A percentile compares a stretch with the other conserved stretches of the same genome.
These are phyloP conservation scores for Sideroxylon spinosum DNA, from an alignment of 179 eudicot species.

Conservation along the genomic window DNA sequence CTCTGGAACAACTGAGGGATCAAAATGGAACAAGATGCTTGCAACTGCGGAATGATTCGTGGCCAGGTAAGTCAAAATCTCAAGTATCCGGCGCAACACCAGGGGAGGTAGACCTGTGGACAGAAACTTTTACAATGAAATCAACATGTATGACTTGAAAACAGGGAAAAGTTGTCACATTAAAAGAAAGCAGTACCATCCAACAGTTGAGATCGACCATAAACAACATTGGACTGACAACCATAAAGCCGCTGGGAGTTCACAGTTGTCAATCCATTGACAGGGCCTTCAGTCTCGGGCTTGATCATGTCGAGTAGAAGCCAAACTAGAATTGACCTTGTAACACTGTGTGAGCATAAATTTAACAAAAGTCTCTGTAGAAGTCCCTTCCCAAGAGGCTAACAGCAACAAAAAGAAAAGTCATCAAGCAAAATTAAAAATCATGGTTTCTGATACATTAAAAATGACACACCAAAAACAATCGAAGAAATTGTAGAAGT, in stretches of 20 bases:
- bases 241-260: constrained; percentile 93
- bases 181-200: constrained; percentile 52
- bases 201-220: constrained; percentile 81
- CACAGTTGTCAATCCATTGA: constrained; percentile 39
- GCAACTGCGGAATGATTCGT: constrained; percentile 94
- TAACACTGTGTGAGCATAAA: constrained; percentile 76
- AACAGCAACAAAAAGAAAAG: constrained; percentile 20
- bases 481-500: constrained; percentile 10
- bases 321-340: constrained; percentile 67
- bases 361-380: constrained; percentile 87
- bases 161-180: background rate
- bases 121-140: constrained; percentile 22
- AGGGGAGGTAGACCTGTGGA: constrained; percentile 88
- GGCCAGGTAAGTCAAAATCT: constrained; percentile 84
- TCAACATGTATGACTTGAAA: background rate
- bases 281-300: constrained; percentile 53
- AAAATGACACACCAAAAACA: background rate
- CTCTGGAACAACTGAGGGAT: constrained; percentile 50
- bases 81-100: constrained; percentile 85
- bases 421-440: constrained; percentile 2
- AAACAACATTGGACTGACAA: constrained; percentile 81
- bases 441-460: background rate
- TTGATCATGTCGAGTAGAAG: constrained; percentile 70
- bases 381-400: constrained; percentile 99
- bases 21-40: constrained; percentile 68